Conservation (phyloP, 1,284 basidiomycete genomes). For the Leucoagaricus sp. region DNA sequence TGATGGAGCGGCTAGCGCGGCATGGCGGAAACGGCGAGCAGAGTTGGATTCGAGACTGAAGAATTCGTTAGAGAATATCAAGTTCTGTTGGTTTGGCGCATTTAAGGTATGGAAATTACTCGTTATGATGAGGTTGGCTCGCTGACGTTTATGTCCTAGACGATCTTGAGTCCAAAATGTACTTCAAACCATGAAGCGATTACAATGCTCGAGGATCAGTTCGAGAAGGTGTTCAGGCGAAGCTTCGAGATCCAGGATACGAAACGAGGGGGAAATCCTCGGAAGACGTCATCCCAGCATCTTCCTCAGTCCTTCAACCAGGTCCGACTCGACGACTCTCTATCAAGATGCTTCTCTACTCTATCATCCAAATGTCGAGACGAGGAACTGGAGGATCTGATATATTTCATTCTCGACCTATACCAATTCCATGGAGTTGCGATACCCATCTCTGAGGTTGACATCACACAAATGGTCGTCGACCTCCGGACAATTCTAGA, state of each 20-base stretch:
- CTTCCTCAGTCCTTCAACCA: constrained; percentile 49
- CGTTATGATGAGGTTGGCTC: constrained; percentile 6
- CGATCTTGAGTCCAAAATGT: constrained; percentile 66
- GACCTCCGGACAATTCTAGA: constrained; percentile 73
- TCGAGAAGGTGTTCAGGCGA: constrained; percentile 77
- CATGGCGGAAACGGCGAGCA: constrained; percentile 19
- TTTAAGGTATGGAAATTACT: constrained; percentile 75
- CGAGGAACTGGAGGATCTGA: constrained; percentile 94
- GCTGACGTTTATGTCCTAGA: constrained; percentile 42
- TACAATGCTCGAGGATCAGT: constrained; percentile 55
- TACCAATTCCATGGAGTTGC: constrained; percentile 93
- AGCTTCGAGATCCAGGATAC: constrained; percentile 63
- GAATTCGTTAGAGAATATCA: constrained; percentile 81
- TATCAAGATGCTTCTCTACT: constrained; percentile 87
- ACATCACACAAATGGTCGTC: constrained; percentile 83
- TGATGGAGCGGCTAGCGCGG: constrained; percentile 64
- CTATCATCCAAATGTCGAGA: constrained; percentile 82
- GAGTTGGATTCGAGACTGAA: constrained; percentile 77
- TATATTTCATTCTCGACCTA: constrained; percentile 92
- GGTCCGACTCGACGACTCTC: constrained; percentile 63
- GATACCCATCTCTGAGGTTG: constrained; percentile 90
- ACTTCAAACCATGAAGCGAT: constrained; percentile 48
- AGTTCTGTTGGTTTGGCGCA: constrained; percentile 95
- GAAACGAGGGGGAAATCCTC: constrained; percentile 40
- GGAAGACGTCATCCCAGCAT: constrained; percentile 36